Evolutionary conservation across 768 basidiomycete genomes (phyloP).

Genomic region (Suillus weaverae): DNA sequence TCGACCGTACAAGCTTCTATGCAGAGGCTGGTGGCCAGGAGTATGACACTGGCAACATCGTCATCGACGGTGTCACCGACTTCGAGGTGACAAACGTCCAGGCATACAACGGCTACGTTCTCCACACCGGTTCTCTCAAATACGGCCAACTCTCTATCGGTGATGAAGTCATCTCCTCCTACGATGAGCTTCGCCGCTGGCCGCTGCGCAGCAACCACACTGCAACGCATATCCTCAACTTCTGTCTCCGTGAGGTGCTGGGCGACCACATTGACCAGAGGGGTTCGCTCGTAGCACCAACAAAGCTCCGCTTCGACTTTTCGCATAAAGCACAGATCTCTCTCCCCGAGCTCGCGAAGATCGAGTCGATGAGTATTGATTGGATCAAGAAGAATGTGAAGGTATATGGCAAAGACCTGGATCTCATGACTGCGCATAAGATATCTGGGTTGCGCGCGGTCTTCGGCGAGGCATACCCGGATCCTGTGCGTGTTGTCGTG

Average conservation of each 20-base stretch:
- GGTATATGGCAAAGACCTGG: slow-evolving; percentile 86
- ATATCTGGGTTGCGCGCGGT: slow-evolving; percentile 96
- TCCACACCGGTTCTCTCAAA: slow-evolving; percentile 88
- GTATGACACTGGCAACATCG: slow-evolving; percentile 92
- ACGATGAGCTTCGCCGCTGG: slow-evolving; percentile 96
- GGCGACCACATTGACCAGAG: slow-evolving; percentile 99
- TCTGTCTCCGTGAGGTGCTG: slow-evolving; percentile 84
- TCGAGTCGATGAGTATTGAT: slow-evolving; percentile 80
- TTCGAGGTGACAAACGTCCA: slow-evolving; percentile 95
- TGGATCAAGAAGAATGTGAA: slow-evolving; percentile 91
- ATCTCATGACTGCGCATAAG: slow-evolving; percentile 72
- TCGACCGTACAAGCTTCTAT: slow-evolving; percentile 94
- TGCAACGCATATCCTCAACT: slow-evolving; percentile 98
- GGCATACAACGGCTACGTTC: slow-evolving; percentile 91
- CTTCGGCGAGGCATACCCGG: slow-evolving; percentile 97
- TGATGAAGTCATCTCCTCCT: slow-evolving; percentile 82
- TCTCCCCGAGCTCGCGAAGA: slow-evolving; percentile 73
- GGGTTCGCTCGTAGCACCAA: slow-evolving; percentile 94
- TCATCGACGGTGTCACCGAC: slow-evolving; percentile 87
- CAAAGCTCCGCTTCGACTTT: slow-evolving; percentile 97
- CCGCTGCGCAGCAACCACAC: slow-evolving; percentile 98
- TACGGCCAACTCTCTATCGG: slow-evolving; percentile 82
- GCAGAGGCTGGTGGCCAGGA: slow-evolving; percentile 98
- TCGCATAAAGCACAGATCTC: slow-evolving; percentile 90
- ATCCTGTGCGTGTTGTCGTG: slow-evolving; percentile 94